Base-by-base conservation (phyloP, 176 grass and related monocot genomes). In the Miscanthus lutarioriparius region DNA sequence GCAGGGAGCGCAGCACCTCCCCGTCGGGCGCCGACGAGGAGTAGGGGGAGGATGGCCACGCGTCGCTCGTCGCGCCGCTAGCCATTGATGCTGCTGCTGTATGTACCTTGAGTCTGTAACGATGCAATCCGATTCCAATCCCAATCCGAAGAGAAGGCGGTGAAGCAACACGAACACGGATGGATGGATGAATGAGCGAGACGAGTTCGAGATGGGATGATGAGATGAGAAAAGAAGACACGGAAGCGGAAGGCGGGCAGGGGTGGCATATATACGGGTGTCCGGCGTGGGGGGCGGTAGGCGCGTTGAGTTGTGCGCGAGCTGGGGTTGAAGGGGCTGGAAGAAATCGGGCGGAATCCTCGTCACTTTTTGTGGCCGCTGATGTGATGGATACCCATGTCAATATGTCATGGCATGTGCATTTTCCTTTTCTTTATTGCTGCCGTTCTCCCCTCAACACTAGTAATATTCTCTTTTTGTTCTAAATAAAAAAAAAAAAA, bases 1-100 rank as follows among this genome's bases (percentile, higher is more conserved):
- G 96, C 37, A 99, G 89, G 0, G 88, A 92, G 7, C 86, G 83
- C 54, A 99, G 88, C 8, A 94, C 64, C 36, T 91, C 88, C 30
- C 11, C 78, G 78, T 99, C 91, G 22, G 93, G 71, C 23, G 85
- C 74, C 83, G 92, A 78, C 25, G 91, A 86, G 3, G 86, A 86
- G 61, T 82, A 79, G 0, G 87, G 56, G 0, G 87, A 89, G 0
- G 90, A 90, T 0, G 88, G 75, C 16, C 75, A 49, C 44, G 30
- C 82, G 32, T 70, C 68, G 73, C 33, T 75, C 16, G 67, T 70
- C 62, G 86, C 54, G 64, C 2, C 44, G 28, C 20, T 64, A 33
- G 6, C 59, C 70, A 75, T 70, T n/a, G 75, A n/a, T n/a, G n/a
- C 8, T 78, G 58, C 11, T 4, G 61, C 2, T 73, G 40, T 64